Evolutionary conservation across 2,329 filamentous ascomycete species (phyloP).

Genomic region (Pseudocercospora macadamiae): DNA sequence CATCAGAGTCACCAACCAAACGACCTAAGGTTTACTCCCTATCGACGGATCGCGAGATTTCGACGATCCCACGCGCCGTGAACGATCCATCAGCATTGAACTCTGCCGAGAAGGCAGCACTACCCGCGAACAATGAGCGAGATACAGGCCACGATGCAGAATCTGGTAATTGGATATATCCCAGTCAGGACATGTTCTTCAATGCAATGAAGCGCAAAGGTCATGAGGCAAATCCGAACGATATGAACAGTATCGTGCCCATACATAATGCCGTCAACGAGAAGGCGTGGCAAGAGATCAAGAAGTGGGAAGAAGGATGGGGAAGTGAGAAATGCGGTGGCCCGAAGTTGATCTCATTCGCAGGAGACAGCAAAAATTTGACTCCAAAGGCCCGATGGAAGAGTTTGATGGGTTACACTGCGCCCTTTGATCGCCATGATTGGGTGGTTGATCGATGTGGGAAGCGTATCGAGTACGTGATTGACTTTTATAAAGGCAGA

Average conservation of each 20-base stretch:
- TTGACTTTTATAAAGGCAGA: constrained; percentile 92
- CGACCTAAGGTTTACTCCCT: constrained; percentile 47
- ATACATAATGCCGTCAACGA: constrained; percentile 99
- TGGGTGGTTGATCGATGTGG: constrained; percentile 96
- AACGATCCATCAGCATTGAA: constrained; percentile 35
- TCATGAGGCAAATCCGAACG: constrained; percentile 68
- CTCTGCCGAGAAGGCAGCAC: constrained; percentile 37
- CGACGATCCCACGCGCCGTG: constrained; percentile 66
- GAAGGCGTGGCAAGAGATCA: constrained; percentile 90
- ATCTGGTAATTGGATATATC: constrained; percentile 94
- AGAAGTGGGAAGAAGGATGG: constrained; percentile 77
- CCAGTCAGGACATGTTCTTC: constrained; percentile 96
- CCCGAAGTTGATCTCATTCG: constrained; percentile 81
- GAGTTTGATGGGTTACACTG: constrained; percentile 77
- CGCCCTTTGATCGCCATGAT: constrained; percentile 94
- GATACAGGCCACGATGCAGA: constrained; percentile 72
- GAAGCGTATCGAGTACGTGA: constrained; percentile 85
- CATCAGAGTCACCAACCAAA: constrained; percentile 33
- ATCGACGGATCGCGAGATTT: constrained; percentile 71
- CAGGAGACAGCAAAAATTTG: constrained; percentile 65
- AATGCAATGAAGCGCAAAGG: constrained; percentile 93
- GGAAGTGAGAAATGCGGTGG: constrained; percentile 70
- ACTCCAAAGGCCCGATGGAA: constrained; percentile 84
- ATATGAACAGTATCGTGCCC: constrained; percentile 91
- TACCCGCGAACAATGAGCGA: constrained; percentile 70